phyloP scores from a whole-genome alignment of 257 asterid species.

The Solanum boliviense region DNA sequence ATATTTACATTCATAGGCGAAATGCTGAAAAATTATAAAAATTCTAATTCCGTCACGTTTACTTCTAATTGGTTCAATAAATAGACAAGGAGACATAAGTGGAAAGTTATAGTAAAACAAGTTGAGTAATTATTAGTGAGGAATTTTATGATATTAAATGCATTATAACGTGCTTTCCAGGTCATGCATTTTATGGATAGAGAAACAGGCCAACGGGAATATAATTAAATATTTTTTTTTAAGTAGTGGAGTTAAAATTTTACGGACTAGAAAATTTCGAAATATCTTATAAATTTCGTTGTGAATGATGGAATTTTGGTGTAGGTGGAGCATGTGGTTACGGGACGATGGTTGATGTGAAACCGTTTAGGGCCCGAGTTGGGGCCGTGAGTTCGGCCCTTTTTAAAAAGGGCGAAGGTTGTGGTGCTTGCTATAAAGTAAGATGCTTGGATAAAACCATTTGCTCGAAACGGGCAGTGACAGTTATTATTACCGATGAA shows the following conservation, averaged over 20 bases:
- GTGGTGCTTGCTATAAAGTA: conserved; percentile 94
- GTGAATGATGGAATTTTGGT: neutral
- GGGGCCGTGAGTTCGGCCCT: conserved; percentile 90
- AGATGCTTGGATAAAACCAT: conserved; percentile 69
- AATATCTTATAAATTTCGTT: neutral
- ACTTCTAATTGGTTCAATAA: too few relatives aligned
- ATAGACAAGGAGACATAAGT: too few relatives aligned
- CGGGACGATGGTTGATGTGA: conserved; percentile 88
- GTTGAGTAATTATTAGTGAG: neutral
- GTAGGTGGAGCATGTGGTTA: conserved; percentile 90
- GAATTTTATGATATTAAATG: neutral
- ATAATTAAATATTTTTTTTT: neutral
- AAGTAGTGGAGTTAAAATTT: neutral
- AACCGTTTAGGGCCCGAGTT: conserved; percentile 80
- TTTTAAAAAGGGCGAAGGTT: conserved; percentile 82
- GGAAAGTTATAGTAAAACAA: neutral
- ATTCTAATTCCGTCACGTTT: too few relatives aligned
- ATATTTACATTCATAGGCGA: too few relatives aligned
- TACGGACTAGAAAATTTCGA: neutral
- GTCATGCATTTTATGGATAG: neutral
- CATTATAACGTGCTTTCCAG: neutral
- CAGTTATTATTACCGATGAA: conserved; percentile 82
- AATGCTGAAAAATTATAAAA: too few relatives aligned
- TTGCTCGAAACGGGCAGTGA: conserved; percentile 77
- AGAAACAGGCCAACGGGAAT: neutral